These are phyloP conservation scores for Phlyctochytrium arcticum DNA, from an alignment of 192 early-diverging fungal species.

Conservation along the genomic window DNA sequence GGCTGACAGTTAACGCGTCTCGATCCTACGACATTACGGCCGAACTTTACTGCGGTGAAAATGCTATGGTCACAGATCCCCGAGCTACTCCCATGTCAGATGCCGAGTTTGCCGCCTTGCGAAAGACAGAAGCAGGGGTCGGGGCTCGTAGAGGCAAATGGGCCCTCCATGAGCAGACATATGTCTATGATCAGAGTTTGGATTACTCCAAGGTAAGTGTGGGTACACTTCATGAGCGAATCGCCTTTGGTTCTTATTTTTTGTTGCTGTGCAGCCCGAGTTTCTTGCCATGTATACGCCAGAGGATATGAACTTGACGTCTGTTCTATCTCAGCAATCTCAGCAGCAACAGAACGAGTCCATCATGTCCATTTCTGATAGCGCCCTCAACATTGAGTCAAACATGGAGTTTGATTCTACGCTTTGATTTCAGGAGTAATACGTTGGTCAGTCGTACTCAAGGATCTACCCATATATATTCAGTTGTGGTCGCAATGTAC, in stretches of 20 bases:
- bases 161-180: slow-evolving; percentile 86
- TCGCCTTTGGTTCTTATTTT: neutral
- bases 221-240: neutral
- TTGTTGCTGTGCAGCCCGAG: slow-evolving; percentile 8
- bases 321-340: too few species aligned
- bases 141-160: slow-evolving; percentile 65
- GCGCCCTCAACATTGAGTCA: too few species aligned
- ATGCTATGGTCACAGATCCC: slow-evolving; percentile 48
- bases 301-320: slow-evolving; percentile 2
- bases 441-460: too few species aligned
- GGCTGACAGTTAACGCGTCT: slow-evolving; percentile 82
- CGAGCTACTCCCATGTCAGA: slow-evolving; percentile 5
- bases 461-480: too few species aligned
- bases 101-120: slow-evolving; percentile 30
- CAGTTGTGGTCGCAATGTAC: too few species aligned
- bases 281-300: slow-evolving; percentile 25
- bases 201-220: slow-evolving; percentile 28
- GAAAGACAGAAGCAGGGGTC: slow-evolving; percentile 28
- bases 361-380: too few species aligned
- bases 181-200: slow-evolving; percentile 21
- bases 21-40: slow-evolving; percentile 85
- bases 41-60: slow-evolving; percentile 59
- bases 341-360: too few species aligned
- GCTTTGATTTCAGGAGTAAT: too few species aligned
- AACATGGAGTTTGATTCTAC: too few species aligned